Conservation (phyloP, 768 basidiomycete genomes). For the Rhizopogon roseolus region DNA sequence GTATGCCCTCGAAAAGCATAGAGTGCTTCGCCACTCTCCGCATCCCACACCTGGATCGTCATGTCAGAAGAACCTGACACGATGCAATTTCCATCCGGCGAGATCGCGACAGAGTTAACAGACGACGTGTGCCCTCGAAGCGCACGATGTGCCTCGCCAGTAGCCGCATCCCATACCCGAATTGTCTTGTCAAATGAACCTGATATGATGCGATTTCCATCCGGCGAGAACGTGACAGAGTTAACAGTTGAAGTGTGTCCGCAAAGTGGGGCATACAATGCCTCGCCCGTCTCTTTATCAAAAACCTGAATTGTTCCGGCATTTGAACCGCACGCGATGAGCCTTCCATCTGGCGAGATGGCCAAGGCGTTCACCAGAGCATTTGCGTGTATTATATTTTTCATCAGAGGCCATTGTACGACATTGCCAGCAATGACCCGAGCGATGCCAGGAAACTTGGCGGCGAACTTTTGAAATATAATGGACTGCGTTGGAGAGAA, state of each 20-base stretch:
- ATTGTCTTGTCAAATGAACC: slow-evolving; percentile 16
- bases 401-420: not conserved
- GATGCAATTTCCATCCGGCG: slow-evolving; percentile 8
- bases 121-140: not conserved
- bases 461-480: slow-evolving; percentile 9
- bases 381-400: slow-evolving; percentile 1
- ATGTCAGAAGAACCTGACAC: slow-evolving; percentile 1
- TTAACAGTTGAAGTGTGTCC: slow-evolving; percentile 15
- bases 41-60: not conserved
- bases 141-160: not conserved
- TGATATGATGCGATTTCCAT: slow-evolving; percentile 13
- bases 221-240: slow-evolving; percentile 16
- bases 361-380: not conserved
- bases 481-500: slow-evolving; percentile 20
- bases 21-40: not conserved
- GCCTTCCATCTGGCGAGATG: slow-evolving; percentile 7
- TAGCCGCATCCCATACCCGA: slow-evolving; percentile 19
- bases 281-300: slow-evolving; percentile 5
- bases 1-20: slow-evolving; percentile 1
- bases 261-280: not conserved
- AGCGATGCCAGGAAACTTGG: not conserved
- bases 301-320: slow-evolving; percentile 5
- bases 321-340: slow-evolving; percentile 2
- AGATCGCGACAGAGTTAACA: not conserved
- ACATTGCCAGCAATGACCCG: slow-evolving; percentile 6